phyloP scores from a whole-genome alignment of 1,284 basidiomycete genomes.

The Trametes polyzona region DNA sequence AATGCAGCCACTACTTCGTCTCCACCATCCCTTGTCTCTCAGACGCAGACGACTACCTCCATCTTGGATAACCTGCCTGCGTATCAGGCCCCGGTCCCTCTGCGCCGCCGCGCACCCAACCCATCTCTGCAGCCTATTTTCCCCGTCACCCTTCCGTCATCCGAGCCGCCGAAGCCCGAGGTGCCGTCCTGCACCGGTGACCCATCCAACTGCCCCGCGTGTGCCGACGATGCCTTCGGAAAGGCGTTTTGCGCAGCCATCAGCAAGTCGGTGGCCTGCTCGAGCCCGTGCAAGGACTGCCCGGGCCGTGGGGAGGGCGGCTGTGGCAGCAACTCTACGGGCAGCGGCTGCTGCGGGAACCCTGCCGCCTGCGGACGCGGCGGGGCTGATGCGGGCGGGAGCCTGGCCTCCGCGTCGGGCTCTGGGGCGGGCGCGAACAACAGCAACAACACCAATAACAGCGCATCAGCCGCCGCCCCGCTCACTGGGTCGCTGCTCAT shows the following conservation, averaged over 20 bases:
- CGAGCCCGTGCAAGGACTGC: constrained; percentile 57
- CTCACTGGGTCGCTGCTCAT: constrained; percentile 23
- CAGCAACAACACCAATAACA: too few species aligned
- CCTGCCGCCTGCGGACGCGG: constrained; percentile 30
- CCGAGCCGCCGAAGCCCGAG: constrained; percentile 48
- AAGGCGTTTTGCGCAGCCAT: constrained; percentile 86
- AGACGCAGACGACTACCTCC: constrained; percentile 40
- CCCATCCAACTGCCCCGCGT: constrained; percentile 74
- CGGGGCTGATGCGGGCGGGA: constrained; percentile 3
- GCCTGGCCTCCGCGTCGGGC: not conserved
- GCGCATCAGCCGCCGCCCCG: constrained; percentile 6
- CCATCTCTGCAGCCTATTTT: constrained; percentile 53
- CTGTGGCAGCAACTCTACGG: constrained; percentile 17
- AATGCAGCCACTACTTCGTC: constrained; percentile 21
- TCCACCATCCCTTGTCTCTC: constrained; percentile 18
- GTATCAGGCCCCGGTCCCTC: constrained; percentile 77
- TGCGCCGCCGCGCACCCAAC: constrained; percentile 56
- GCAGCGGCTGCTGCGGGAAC: constrained; percentile 34
- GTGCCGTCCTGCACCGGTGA: constrained; percentile 54
- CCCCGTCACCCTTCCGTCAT: constrained; percentile 44
- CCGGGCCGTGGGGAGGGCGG: constrained; percentile 41
- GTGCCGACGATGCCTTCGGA: constrained; percentile 81
- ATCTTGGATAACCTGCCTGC: constrained; percentile 78
- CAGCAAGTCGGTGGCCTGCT: constrained; percentile 56
- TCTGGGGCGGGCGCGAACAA: not conserved